These are phyloP conservation scores for Diaporthe eres DNA, from an alignment of 2,329 filamentous ascomycete species.

Conservation along the genomic window DNA sequence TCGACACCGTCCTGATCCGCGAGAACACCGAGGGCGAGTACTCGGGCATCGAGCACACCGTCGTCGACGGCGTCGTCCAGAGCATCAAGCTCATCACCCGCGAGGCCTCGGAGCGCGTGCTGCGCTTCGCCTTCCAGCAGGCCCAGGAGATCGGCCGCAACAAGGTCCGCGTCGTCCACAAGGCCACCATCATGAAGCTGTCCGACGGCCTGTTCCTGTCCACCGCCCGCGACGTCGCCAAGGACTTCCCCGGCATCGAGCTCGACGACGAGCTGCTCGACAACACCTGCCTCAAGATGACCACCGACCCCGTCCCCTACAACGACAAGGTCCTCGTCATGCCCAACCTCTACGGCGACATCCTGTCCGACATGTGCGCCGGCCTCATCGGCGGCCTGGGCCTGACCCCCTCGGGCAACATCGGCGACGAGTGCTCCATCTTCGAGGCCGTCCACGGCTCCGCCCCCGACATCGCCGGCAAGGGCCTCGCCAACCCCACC, in stretches of 20 bases:
- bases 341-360: slow-evolving; percentile 99
- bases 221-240: slow-evolving; percentile 86
- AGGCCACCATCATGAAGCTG: slow-evolving; percentile 99
- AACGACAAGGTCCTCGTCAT: slow-evolving; percentile 99
- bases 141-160: slow-evolving; percentile 92
- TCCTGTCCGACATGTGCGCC: slow-evolving; percentile 99
- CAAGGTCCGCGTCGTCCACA: slow-evolving; percentile 98
- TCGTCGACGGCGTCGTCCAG: slow-evolving; percentile 87
- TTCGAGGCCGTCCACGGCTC: slow-evolving; percentile 99
- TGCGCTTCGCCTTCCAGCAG: slow-evolving; percentile 98
- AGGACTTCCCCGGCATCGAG: slow-evolving; percentile 96
- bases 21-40: slow-evolving; percentile 72
- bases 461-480: slow-evolving; percentile 95
- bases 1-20: slow-evolving; percentile 97
- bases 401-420: slow-evolving; percentile 97
- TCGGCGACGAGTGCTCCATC: slow-evolving; percentile 98
- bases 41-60: slow-evolving; percentile 47
- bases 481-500: slow-evolving; percentile 96
- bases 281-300: slow-evolving; percentile 99
- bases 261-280: slow-evolving; percentile 98
- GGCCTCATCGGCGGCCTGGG: slow-evolving; percentile 98
- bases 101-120: slow-evolving; percentile 93
- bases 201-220: slow-evolving; percentile 97
- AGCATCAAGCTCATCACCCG: slow-evolving; percentile 99
- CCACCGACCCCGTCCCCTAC: slow-evolving; percentile 95